Base-by-base conservation (phyloP, 2,329 filamentous ascomycete genomes). In the Ambrosiella xylebori region DNA sequence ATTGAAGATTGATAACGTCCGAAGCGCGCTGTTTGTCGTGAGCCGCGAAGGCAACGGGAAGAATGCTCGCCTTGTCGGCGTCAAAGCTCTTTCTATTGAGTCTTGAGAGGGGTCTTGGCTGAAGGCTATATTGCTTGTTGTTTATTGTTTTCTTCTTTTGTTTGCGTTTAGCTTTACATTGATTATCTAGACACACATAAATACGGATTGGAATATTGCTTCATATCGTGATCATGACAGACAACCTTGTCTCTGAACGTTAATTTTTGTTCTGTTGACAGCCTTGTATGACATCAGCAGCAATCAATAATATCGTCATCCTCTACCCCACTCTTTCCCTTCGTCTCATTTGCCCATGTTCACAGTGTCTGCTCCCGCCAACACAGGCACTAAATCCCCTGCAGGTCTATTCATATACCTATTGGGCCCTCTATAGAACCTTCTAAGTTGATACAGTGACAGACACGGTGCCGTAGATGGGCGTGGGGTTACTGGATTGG, bases 21-120 rank as follows among this genome's bases (percentile, higher is more conserved):
- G 84, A 66, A 75, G 76, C 12, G 86, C 94, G 71, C 95, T 95
- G 69, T 95, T 84, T 77, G 73, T 95, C 60, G 72, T 95, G 52
- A 80, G 79, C 19, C 68, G 85, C 63, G 76, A 83, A 65, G 71
- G 71, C 52, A 74, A 79, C 63, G 73, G 70, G 13, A 72, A 77
- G 55, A 77, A 75, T 11, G 77, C 75, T 15, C 78, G 75, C 70
- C 65, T 95, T 61, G 81, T 95, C 7, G 90, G 90, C 12, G 76
- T 85, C 58, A 91, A 88, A 75, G 86, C 84, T 9, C 72, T 88
- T 70, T 80, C 84, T 35, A 76, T 95, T 62, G 89, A 95, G 75
- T 58, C 81, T 77, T 65, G 85, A 61, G 59, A 47, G 40, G 40
- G 40, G 40, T 41, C 40, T 12, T 41, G 44, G 11, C 7, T 47